Conservation (phyloP, 345 rosid species). For the Ceriops tagal region DNA sequence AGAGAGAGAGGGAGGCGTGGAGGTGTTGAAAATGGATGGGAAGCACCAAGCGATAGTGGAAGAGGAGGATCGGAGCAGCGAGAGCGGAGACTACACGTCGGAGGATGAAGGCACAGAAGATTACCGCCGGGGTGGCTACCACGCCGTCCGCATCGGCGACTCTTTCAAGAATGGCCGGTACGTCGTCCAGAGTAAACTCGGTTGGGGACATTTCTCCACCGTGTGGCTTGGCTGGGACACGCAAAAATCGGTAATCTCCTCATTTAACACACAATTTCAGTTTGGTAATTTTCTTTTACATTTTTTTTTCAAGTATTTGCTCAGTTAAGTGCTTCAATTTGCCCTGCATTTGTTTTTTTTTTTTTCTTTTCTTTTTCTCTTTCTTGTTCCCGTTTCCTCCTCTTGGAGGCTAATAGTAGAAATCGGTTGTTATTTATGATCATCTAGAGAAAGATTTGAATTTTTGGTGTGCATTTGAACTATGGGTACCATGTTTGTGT, state of each 20-base stretch:
- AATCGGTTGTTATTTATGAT: no score
- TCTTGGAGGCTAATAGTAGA: no score
- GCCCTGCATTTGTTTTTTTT: no score
- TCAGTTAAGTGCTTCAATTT: no score
- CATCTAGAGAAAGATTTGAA: no score
- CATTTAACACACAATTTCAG: background rate
- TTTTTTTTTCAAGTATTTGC: background rate
- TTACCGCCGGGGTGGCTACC: constrained; percentile 70
- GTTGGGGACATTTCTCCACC: constrained; percentile 85
- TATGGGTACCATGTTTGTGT: no score
- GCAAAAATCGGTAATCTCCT: constrained; percentile 35
- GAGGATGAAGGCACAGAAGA: constrained; percentile 77
- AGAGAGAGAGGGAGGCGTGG: background rate
- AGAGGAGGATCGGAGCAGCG: constrained; percentile 42
- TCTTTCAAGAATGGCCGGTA: constrained; percentile 59
- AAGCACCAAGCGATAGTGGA: constrained; percentile 15
- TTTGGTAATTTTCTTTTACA: background rate
- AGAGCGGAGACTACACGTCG: constrained; percentile 56
- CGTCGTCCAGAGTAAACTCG: constrained; percentile 65
- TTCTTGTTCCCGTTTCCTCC: no score
- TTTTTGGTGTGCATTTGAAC: no score
- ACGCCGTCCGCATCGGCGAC: constrained; percentile 63
- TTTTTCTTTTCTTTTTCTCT: no score
- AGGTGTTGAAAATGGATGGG: constrained; percentile 29
- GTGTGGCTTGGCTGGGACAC: constrained; percentile 85